Base-by-base conservation (phyloP, 139 green algal genomes). In the Chlorella sorokiniana region DNA sequence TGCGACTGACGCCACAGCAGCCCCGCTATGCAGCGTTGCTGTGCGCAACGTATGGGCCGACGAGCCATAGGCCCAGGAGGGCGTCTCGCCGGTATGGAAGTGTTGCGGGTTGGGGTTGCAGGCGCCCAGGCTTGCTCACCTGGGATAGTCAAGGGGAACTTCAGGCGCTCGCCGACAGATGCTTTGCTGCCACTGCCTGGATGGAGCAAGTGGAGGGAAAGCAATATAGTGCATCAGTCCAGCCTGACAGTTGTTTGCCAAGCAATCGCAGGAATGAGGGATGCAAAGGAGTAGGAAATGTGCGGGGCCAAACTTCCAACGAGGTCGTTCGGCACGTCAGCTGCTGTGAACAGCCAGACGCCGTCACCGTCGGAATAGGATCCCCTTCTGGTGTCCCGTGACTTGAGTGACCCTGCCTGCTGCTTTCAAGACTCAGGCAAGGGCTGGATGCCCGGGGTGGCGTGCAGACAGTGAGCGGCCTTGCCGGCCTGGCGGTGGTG, bases 11-110 rank as follows among this genome's bases (percentile, higher is more conserved):
- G 54, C 51, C 64, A 54, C 51, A 29, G 81, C 81, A 42, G 72
- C 72, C 72, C 79, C 38, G 27, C 77, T 27, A 40, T 8, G 31
- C 52, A 31, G 44, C 68, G 54, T 51, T 69, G 29, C 48, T 85
- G 25, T 85, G 35, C 79, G 79, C 79, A 85, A 85, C 42, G 35
- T 81, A 81, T 85, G 79, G 79, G 45, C 68, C 79, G 61, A 20
- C 8, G 37, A 72, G 69, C 35, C 69, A 85, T 48, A 62, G 56
- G 56, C 56, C 56, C 23, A n/a, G 14, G 51, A 4, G 37, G 72
- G 45, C 48, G 31, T 22, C 74, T 69, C 45, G 29, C 25, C 31
- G 48, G 74, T 35, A 85, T 85, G 79, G 79, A 85, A 85, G 69
- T 78, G 52, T 81, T 78, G 80, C 69, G 80, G 14, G 76, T 59